Conservation (phyloP, 495 filamentous ascomycete genomes). For the Talaromyces nanjingensis region DNA sequence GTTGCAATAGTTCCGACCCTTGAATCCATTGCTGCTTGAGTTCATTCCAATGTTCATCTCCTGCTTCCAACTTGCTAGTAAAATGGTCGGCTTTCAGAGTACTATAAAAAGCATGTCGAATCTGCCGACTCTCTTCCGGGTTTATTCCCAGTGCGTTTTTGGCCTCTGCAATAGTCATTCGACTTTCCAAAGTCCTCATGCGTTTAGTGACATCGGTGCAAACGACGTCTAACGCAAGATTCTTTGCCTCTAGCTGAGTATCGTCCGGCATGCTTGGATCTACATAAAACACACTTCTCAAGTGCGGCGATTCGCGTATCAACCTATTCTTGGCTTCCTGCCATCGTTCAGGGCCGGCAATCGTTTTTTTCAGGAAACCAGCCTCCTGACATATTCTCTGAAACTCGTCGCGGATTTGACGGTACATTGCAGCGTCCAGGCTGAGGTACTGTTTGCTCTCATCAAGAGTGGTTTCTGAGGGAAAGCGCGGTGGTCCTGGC, state of each 20-base stretch:
- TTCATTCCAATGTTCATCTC: constrained; percentile 63
- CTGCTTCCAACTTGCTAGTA: constrained; percentile 65
- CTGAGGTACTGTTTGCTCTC: constrained; percentile 66
- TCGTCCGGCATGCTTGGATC: constrained; percentile 28
- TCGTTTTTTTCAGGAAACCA: constrained; percentile 66
- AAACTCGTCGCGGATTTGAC: constrained; percentile 58
- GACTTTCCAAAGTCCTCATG: constrained; percentile 55
- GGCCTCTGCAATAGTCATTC: constrained; percentile 64
- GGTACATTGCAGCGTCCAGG: constrained; percentile 57
- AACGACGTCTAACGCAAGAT: constrained; percentile 67
- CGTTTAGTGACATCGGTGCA: constrained; percentile 78
- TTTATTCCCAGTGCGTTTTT: constrained; percentile 68
- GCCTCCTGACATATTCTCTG: constrained; percentile 58
- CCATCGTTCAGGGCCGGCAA: constrained; percentile 66
- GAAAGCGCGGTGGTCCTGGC: constrained; percentile 67
- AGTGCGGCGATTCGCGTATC: constrained; percentile 55
- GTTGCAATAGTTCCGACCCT: constrained; percentile 48
- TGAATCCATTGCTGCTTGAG: constrained; percentile 64
- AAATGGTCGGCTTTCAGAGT: constrained; percentile 63
- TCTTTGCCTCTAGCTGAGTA: constrained; percentile 42
- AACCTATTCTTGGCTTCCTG: constrained; percentile 62
- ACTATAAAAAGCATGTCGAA: constrained; percentile 60
- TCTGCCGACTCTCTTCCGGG: constrained; percentile 58
- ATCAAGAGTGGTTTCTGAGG: constrained; percentile 74
- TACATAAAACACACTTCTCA: constrained; percentile 54